Evolutionary conservation across 257 asterid genomes (phyloP).

Genomic region (Henckelia pumila): DNA sequence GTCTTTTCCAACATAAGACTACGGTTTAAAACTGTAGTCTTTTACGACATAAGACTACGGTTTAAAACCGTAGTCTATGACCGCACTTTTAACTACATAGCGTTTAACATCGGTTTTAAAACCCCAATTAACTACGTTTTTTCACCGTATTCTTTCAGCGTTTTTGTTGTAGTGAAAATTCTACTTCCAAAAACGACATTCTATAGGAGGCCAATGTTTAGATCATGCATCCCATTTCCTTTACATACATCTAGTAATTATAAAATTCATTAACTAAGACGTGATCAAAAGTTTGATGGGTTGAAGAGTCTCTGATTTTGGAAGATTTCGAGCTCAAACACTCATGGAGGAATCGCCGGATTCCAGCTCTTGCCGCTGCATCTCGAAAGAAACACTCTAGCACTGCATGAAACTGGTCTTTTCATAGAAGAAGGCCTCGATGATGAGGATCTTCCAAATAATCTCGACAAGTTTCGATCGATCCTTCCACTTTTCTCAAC

Average conservation of each 20-base stretch:
- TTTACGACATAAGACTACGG: no score
- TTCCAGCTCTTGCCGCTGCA: slow-evolving; percentile 34
- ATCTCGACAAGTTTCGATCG: slow-evolving; percentile 24
- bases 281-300: not conserved
- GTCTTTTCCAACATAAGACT: no score
- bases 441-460: slow-evolving; percentile 29
- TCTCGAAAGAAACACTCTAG: slow-evolving; percentile 39
- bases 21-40: no score
- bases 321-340: not conserved
- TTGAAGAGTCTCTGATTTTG: slow-evolving; percentile 23
- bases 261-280: not conserved
- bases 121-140: no score
- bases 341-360: slow-evolving; percentile 22
- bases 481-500: slow-evolving; percentile 21
- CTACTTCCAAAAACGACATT: no score
- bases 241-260: not conserved
- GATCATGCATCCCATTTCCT: no score
- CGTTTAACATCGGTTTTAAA: no score
- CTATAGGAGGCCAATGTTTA: no score
- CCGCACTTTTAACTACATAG: no score
- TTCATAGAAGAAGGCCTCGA: slow-evolving; percentile 30
- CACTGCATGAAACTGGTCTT: slow-evolving; percentile 65
- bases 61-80: no score
- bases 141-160: no score
- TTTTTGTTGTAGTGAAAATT: no score